A percentile compares a stretch with the other conserved stretches of the same genome.
These are phyloP conservation scores for Triticum dicoccoides DNA, from an alignment of 176 grass and related monocot species.

Conservation along the genomic window DNA sequence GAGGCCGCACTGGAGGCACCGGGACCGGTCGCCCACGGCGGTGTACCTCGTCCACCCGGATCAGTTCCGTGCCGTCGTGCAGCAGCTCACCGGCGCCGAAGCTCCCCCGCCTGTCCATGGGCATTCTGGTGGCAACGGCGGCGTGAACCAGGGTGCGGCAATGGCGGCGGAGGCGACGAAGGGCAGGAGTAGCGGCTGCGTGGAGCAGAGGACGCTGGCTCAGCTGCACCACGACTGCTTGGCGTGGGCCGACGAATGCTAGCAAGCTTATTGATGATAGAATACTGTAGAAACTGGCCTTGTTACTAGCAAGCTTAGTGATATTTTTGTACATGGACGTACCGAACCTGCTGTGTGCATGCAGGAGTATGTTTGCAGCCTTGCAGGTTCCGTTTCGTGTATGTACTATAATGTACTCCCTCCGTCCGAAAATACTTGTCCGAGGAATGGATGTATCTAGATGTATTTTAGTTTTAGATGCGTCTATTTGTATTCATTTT, in stretches of 20 bases:
- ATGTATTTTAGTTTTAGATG: no score
- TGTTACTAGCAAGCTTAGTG: background rate
- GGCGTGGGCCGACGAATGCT: constrained; percentile 27
- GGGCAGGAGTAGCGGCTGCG: background rate
- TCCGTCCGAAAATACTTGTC: no score
- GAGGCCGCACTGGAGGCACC: constrained; percentile 39
- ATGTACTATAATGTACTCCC: background rate
- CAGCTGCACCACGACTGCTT: constrained; percentile 40
- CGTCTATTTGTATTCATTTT: no score
- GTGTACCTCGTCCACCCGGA: constrained; percentile 39
- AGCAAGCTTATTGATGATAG: background rate
- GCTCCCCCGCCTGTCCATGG: background rate
- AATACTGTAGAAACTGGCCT: background rate
- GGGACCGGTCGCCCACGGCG: constrained; percentile 27
- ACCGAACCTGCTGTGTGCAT: background rate
- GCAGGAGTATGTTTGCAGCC: background rate
- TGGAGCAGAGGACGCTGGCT: constrained; percentile 28
- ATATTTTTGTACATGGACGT: background rate
- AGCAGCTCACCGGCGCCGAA: constrained; percentile 40
- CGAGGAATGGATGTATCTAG: no score
- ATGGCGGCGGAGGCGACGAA: background rate
- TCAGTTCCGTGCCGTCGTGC: constrained; percentile 45
- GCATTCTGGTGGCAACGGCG: background rate
- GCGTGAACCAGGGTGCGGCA: background rate
- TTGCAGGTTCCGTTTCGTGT: background rate